Conservation (phyloP, 352 stramenopile species). For the Globisporangium takayamanum region DNA sequence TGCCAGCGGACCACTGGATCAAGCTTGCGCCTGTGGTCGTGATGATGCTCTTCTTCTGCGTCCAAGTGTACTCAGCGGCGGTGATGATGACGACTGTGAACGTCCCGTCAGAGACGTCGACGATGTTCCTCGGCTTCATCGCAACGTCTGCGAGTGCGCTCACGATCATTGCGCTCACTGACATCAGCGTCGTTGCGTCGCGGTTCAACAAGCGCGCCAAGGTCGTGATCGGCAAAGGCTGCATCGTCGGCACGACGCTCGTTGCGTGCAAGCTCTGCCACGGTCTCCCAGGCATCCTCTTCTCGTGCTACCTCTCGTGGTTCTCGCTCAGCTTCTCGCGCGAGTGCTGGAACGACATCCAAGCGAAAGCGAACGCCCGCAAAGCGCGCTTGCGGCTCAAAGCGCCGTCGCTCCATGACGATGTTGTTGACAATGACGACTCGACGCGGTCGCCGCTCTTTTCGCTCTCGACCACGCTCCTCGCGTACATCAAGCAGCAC, state of each 20-base stretch:
- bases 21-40: slow-evolving; percentile 61
- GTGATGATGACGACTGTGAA: slow-evolving; percentile 27
- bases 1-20: slow-evolving; percentile 69
- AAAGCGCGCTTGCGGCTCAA: neutral
- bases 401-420: neutral
- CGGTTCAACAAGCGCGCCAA: slow-evolving; percentile 25
- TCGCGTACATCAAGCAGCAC: slow-evolving; percentile 21
- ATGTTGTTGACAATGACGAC: neutral
- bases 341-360: slow-evolving; percentile 73
- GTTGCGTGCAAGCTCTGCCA: slow-evolving; percentile 39
- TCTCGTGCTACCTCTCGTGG: slow-evolving; percentile 51
- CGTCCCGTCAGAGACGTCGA: slow-evolving; percentile 31
- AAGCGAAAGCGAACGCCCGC: slow-evolving; percentile 13
- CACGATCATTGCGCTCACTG: slow-evolving; percentile 40
- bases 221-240: slow-evolving; percentile 27
- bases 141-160: slow-evolving; percentile 34
- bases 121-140: slow-evolving; percentile 43
- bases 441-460: neutral
- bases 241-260: slow-evolving; percentile 37
- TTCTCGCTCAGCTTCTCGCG: slow-evolving; percentile 63
- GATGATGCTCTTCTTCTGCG: slow-evolving; percentile 57
- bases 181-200: slow-evolving; percentile 30
- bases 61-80: slow-evolving; percentile 41
- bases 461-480: slow-evolving; percentile 15
- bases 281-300: slow-evolving; percentile 34